Evolutionary conservation across 495 filamentous ascomycete species (phyloP).

Genomic region (Jackrogersella multiformis): DNA sequence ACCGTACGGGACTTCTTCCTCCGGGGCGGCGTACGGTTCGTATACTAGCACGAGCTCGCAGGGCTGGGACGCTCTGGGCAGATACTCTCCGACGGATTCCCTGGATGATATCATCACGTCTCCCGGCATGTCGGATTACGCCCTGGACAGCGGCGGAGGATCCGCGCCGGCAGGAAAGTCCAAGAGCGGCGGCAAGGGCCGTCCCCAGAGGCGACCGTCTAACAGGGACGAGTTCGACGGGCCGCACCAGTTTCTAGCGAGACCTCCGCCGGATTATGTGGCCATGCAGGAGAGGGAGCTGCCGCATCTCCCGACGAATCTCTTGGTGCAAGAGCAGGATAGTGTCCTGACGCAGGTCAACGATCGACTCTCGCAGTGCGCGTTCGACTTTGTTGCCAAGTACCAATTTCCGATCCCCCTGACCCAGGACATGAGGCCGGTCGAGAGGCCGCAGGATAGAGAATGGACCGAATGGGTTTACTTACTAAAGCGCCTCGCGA

Average conservation of each 20-base stretch:
- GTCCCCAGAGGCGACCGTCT: conserved; percentile 75
- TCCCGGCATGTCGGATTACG: conserved; percentile 56
- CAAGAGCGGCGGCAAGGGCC: conserved; percentile 60
- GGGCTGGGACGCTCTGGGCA: conserved; percentile 52
- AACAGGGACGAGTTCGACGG: conserved; percentile 91
- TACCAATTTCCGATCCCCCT: conserved; percentile 89
- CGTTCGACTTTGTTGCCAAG: conserved; percentile 88
- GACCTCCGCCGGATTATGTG: conserved; percentile 69
- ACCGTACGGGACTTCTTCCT: conserved; percentile 41
- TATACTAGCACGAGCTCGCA: conserved; percentile 49
- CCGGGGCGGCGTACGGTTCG: conserved; percentile 44
- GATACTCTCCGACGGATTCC: conserved; percentile 59
- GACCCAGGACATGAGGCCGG: conserved; percentile 79
- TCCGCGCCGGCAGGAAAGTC: conserved; percentile 52
- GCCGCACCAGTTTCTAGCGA: conserved; percentile 79
- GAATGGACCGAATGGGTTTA: conserved; percentile 96
- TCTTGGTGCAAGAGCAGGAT: conserved; percentile 85
- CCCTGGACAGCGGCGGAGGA: conserved; percentile 52
- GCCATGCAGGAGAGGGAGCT: conserved; percentile 80
- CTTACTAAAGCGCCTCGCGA: conserved; percentile 84
- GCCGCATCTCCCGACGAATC: conserved; percentile 81
- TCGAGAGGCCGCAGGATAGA: conserved; percentile 79
- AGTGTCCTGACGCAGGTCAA: conserved; percentile 80
- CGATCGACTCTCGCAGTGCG: conserved; percentile 82
- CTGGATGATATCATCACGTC: conserved; percentile 59